phyloP scores from a whole-genome alignment of 2,329 filamentous ascomycete genomes.

The Fusarium caatingaense region DNA sequence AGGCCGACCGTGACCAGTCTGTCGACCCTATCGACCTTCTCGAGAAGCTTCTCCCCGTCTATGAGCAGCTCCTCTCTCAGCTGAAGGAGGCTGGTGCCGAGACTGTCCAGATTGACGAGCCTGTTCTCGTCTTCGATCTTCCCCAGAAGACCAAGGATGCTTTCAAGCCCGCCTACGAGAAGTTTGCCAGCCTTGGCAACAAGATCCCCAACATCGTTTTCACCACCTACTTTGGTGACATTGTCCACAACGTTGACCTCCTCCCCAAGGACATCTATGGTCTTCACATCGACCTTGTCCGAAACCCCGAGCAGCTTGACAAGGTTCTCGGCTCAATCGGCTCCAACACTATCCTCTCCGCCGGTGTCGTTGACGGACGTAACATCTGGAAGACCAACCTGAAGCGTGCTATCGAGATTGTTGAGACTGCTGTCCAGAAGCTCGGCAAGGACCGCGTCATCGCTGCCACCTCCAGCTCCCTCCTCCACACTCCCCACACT shows the following conservation, averaged over 20 bases:
- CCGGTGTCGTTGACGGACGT: slow-evolving; percentile 96
- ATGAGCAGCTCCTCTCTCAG: slow-evolving; percentile 90
- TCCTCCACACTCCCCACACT: slow-evolving; percentile 98
- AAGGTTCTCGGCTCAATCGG: slow-evolving; percentile 85
- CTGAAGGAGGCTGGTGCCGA: slow-evolving; percentile 97
- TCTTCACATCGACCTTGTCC: slow-evolving; percentile 95
- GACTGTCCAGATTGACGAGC: slow-evolving; percentile 98
- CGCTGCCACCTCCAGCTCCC: slow-evolving; percentile 95
- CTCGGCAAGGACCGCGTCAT: slow-evolving; percentile 98
- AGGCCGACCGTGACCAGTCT: slow-evolving; percentile 95
- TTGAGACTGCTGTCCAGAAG: slow-evolving; percentile 91
- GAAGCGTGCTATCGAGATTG: slow-evolving; percentile 90
- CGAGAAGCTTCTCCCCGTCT: slow-evolving; percentile 92
- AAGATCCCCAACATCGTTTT: slow-evolving; percentile 89
- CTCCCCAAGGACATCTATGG: slow-evolving; percentile 83
- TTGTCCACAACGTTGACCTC: slow-evolving; percentile 97
- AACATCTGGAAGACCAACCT: slow-evolving; percentile 99
- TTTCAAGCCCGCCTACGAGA: slow-evolving; percentile 98
- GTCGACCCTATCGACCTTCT: slow-evolving; percentile 95
- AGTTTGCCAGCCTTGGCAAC: slow-evolving; percentile 79
- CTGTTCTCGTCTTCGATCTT: slow-evolving; percentile 94
- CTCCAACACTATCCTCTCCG: slow-evolving; percentile 89
- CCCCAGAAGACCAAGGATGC: slow-evolving; percentile 90
- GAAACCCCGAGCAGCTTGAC: slow-evolving; percentile 97
- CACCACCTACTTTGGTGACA: slow-evolving; percentile 98